phyloP scores from a whole-genome alignment of 2,329 filamentous ascomycete species.

The Botryotinia convoluta region DNA sequence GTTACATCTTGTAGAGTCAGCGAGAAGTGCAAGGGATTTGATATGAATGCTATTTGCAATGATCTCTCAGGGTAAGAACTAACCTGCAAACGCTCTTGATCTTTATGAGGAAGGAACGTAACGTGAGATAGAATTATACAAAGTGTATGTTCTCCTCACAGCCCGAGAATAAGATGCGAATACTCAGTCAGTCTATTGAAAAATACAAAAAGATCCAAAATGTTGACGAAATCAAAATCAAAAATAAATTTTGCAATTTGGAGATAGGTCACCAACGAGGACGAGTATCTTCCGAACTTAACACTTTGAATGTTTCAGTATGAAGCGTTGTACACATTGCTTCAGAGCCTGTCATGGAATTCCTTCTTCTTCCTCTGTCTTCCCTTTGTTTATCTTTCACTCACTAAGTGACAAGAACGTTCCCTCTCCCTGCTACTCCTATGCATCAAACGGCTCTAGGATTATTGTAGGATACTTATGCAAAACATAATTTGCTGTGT shows the following conservation, averaged over 20 bases:
- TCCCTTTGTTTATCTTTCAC: not conserved
- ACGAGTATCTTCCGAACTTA: not conserved
- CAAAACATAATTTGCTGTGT: too few species aligned
- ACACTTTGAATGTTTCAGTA: not conserved
- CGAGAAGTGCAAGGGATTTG: not conserved
- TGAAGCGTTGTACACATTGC: not conserved
- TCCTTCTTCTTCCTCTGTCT: not conserved
- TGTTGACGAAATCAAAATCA: not conserved
- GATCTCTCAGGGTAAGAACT: not conserved
- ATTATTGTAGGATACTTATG: too few species aligned
- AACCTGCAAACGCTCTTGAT: not conserved
- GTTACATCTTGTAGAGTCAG: not conserved
- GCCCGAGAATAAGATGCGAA: not conserved
- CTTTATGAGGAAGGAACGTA: not conserved
- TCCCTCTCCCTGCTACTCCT: fast-evolving
- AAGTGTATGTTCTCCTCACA: too few species aligned
- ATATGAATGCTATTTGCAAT: not conserved
- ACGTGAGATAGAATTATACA: fast-evolving
- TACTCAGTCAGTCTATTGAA: not conserved
- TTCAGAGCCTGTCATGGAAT: not conserved
- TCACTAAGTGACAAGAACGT: fast-evolving
- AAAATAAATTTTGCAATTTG: not conserved
- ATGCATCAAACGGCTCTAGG: too few species aligned
- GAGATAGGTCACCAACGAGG: not conserved
- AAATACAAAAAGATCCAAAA: not conserved